phyloP scores from a whole-genome alignment of 1,284 basidiomycete species.

The Apiotrichum gamsii region DNA sequence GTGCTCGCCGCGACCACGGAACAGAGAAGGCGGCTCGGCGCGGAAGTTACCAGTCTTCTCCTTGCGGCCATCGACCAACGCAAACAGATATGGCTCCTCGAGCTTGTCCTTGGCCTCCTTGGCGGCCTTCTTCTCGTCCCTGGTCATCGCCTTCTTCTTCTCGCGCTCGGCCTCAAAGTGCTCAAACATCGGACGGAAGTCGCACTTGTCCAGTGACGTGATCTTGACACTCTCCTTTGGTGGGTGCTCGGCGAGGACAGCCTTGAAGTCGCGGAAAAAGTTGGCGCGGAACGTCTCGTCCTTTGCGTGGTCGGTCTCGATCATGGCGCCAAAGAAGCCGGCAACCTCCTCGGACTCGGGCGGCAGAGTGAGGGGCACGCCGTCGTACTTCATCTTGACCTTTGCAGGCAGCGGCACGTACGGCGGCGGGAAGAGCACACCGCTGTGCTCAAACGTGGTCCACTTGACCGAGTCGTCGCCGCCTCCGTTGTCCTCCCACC shows the following conservation, averaged over 20 bases:
- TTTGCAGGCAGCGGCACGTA: conserved; percentile 78
- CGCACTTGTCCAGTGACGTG: conserved; percentile 70
- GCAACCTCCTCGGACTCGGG: conserved; percentile 93
- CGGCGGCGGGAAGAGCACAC: conserved; percentile 91
- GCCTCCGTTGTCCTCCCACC: conserved; percentile 63
- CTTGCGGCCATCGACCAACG: conserved; percentile 86
- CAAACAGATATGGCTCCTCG: conserved; percentile 79
- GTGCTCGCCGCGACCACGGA: conserved; percentile 96
- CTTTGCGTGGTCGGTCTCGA: conserved; percentile 88
- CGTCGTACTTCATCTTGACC: conserved; percentile 95
- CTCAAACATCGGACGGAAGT: conserved; percentile 92
- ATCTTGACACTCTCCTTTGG: conserved; percentile 73
- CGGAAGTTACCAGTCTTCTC: conserved; percentile 99
- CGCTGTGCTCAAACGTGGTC: conserved; percentile 86
- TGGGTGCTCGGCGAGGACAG: conserved; percentile 70
- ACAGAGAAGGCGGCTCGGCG: conserved; percentile 94
- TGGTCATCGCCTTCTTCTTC: conserved; percentile 74
- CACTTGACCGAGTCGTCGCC: conserved; percentile 79
- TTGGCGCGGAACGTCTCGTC: conserved; percentile 88
- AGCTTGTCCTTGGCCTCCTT: conserved; percentile 78
- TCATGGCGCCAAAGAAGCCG: conserved; percentile 87
- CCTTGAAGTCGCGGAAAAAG: conserved; percentile 89
- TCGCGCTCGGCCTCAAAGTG: conserved; percentile 87
- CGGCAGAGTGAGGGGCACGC: conserved; percentile 70
- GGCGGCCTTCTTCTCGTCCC: conserved; percentile 79